Evolutionary conservation across 805 yeast species (phyloP).

Genomic region (Yueomyces sinensis): DNA sequence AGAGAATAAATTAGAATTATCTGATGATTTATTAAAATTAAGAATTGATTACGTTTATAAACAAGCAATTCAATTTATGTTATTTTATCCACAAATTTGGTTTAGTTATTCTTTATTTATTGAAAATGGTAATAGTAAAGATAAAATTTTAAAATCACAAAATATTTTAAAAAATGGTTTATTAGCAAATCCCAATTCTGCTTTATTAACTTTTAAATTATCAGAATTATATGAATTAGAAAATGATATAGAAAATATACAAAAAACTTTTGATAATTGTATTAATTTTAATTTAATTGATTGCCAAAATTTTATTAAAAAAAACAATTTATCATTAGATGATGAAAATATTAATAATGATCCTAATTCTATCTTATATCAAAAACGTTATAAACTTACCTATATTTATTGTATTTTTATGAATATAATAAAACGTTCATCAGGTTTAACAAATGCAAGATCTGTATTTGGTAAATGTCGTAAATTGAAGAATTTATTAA

Average conservation of each 20-base stretch:
- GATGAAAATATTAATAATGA: constrained; percentile 4
- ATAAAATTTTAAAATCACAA: constrained; percentile 8
- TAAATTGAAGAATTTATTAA: constrained; percentile 37
- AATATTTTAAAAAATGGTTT: constrained; percentile 40
- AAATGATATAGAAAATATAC: constrained; percentile 36
- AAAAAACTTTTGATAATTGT: constrained; percentile 35
- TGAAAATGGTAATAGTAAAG: constrained; percentile 2
- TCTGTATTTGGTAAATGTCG: constrained; percentile 57
- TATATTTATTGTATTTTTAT: constrained; percentile 54
- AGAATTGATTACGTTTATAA: constrained; percentile 63
- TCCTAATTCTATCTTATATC: constrained; percentile 6
- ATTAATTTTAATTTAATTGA: constrained; percentile 32
- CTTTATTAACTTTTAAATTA: constrained; percentile 48
- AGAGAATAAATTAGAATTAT: constrained; percentile 50
- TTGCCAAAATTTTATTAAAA: constrained; percentile 15
- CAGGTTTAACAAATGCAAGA: constrained; percentile 64
- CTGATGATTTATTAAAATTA: constrained; percentile 33
- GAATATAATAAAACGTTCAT: constrained; percentile 54
- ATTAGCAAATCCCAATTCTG: constrained; percentile 54
- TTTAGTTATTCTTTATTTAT: constrained; percentile 25
- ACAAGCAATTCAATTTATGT: constrained; percentile 37
- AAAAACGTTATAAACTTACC: constrained; percentile 31
- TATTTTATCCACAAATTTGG: constrained; percentile 26
- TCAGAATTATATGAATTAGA: constrained; percentile 60
- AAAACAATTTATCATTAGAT: constrained; percentile 6